Evolutionary conservation across 495 filamentous ascomycete species (phyloP).

Genomic region (Aspergillus indologenus): DNA sequence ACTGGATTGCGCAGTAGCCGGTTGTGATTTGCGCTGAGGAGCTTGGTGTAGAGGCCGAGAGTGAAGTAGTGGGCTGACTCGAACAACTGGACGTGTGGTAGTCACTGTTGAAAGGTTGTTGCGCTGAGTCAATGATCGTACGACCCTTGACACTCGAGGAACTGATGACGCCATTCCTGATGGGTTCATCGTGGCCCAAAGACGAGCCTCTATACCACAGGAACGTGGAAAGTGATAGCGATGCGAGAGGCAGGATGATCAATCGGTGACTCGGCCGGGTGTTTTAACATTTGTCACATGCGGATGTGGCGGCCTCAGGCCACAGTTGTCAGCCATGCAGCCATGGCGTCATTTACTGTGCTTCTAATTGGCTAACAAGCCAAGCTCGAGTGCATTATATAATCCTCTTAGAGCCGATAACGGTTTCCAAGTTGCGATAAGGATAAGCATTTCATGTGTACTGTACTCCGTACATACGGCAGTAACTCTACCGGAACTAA

Average conservation of each 20-base stretch:
- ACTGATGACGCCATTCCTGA: slow-evolving; percentile 26
- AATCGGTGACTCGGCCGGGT: background rate
- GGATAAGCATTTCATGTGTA: no score
- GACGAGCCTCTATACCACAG: background rate
- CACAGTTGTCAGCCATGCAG: background rate
- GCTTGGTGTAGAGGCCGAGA: slow-evolving; percentile 25
- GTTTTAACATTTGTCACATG: background rate
- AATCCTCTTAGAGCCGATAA: background rate
- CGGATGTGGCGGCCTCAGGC: slow-evolving; percentile 24
- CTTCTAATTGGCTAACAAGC: slow-evolving; percentile 16
- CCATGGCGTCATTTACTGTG: slow-evolving; percentile 24
- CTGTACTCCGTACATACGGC: no score
- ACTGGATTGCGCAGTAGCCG: slow-evolving; percentile 20
- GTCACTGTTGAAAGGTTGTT: slow-evolving; percentile 13
- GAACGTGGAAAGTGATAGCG: background rate
- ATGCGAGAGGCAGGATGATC: background rate
- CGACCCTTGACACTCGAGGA: slow-evolving; percentile 20
- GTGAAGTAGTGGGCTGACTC: background rate
- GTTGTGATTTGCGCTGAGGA: slow-evolving; percentile 29
- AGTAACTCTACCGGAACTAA: no score
- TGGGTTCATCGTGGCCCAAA: background rate
- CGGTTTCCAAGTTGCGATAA: no score
- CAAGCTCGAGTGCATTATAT: background rate
- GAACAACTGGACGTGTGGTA: slow-evolving; percentile 18
- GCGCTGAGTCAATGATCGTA: slow-evolving; percentile 18